Conservation (phyloP, 1,284 basidiomycete genomes). For the Phenoliferia sp. region DNA sequence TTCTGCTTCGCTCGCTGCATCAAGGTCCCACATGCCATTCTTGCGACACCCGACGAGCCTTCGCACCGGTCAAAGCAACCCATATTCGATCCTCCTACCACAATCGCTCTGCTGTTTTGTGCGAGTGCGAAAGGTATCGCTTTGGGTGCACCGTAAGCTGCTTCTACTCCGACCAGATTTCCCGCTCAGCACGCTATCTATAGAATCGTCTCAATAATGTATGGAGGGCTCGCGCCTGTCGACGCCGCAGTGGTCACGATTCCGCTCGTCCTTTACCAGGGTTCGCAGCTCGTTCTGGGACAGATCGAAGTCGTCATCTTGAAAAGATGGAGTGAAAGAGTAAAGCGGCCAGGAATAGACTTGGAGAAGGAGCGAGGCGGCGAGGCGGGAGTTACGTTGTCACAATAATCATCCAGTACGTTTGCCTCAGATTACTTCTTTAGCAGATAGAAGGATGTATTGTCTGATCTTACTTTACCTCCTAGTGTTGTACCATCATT, state of each 20-base stretch:
- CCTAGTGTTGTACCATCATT: too few species aligned
- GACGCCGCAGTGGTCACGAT: constrained; percentile 21
- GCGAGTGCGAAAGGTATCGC: constrained; percentile 30
- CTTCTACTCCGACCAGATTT: constrained; percentile 8
- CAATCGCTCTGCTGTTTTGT: constrained; percentile 28
- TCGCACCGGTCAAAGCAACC: background rate
- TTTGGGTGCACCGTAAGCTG: constrained; percentile 18
- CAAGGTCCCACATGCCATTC: background rate
- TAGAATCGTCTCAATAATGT: constrained; percentile 27
- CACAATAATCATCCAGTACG: too few species aligned
- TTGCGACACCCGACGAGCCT: background rate
- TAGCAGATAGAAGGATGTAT: too few species aligned
- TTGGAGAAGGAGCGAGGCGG: background rate
- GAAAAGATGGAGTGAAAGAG: constrained; percentile 10
- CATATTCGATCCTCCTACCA: constrained; percentile 13
- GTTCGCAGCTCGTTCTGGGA: constrained; percentile 26
- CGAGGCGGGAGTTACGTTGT: too few species aligned
- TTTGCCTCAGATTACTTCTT: too few species aligned
- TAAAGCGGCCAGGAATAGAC: background rate
- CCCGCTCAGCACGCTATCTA: background rate
- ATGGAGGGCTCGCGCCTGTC: constrained; percentile 17
- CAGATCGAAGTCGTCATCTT: constrained; percentile 25
- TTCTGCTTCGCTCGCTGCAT: constrained; percentile 34
- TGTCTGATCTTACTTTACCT: too few species aligned
- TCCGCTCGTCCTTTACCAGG: constrained; percentile 34